Conservation (phyloP, 2,329 filamentous ascomycete genomes). For the Orbilia quercus region DNA sequence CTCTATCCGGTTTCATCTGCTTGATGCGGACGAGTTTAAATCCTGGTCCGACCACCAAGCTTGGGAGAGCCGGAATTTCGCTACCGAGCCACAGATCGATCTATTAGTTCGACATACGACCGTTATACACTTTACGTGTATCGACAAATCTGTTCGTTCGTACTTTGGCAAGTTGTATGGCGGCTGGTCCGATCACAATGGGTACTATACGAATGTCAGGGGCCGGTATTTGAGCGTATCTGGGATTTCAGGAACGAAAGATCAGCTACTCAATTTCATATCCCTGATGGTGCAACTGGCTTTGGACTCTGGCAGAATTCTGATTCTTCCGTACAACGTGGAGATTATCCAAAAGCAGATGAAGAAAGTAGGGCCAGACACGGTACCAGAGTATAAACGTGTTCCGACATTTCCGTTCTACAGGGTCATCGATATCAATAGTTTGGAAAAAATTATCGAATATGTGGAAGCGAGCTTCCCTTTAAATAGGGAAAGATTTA, state of each 20-base stretch:
- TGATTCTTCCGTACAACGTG: conserved; percentile 47
- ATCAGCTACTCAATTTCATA: conserved; percentile 43
- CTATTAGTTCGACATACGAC: conserved; percentile 36
- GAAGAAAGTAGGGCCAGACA: conserved; percentile 41
- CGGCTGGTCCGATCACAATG: conserved; percentile 53
- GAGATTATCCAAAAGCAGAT: conserved; percentile 42
- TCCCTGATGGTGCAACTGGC: conserved; percentile 40
- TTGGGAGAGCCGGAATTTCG: conserved; percentile 47
- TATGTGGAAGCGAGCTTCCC: conserved; percentile 49
- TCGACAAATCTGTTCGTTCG: conserved; percentile 38
- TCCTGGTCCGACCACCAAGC: conserved; percentile 48
- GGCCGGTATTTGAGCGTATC: conserved; percentile 37
- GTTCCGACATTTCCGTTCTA: conserved; percentile 49
- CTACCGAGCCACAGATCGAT: conserved; percentile 51
- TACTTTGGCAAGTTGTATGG: conserved; percentile 52
- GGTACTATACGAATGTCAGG: conserved; percentile 48
- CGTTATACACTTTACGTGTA: conserved; percentile 47
- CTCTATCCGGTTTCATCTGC: conserved; percentile 27
- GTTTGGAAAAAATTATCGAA: conserved; percentile 28
- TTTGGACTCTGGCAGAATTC: conserved; percentile 31
- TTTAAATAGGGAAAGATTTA: conserved; percentile 44
- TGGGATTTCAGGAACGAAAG: conserved; percentile 33
- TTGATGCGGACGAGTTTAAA: conserved; percentile 40
- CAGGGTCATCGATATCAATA: conserved; percentile 46
- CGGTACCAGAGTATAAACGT: conserved; percentile 40